A percentile compares a stretch with the other conserved stretches of the same genome.
These are phyloP conservation scores for Fusarium sarcochroum DNA, from an alignment of 2,329 filamentous ascomycete genomes.

Conservation along the genomic window DNA sequence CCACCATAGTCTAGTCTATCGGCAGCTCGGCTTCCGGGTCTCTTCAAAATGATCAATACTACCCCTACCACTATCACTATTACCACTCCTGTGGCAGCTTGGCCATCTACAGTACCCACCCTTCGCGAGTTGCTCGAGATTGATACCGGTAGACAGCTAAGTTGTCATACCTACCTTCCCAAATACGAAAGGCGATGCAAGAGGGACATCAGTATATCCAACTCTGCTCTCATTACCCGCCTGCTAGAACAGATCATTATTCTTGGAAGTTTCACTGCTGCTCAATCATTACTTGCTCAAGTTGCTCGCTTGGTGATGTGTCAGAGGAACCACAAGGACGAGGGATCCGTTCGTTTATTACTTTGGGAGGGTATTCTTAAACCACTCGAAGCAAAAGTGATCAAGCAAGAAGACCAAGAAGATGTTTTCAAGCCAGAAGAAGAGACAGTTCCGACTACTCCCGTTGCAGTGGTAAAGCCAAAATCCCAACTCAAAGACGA, in stretches of 20 bases:
- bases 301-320: slow-evolving; percentile 44
- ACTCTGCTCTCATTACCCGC: slow-evolving; percentile 3
- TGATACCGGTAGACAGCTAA: background rate
- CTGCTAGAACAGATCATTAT: slow-evolving; percentile 28
- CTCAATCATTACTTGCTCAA: slow-evolving; percentile 25
- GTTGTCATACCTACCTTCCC: slow-evolving; percentile 28
- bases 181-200: slow-evolving; percentile 6
- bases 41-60: slow-evolving; percentile 22
- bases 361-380: slow-evolving; percentile 34
- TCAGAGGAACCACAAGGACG: background rate
- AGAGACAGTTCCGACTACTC: background rate
- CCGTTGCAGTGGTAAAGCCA: background rate
- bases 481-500: slow-evolving; percentile 10
- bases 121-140: slow-evolving; percentile 25
- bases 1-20: background rate
- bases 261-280: slow-evolving; percentile 25
- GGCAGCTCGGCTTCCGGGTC: background rate
- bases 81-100: slow-evolving; percentile 2
- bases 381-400: background rate
- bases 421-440: background rate
- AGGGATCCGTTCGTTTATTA: slow-evolving; percentile 4
- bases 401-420: slow-evolving; percentile 31
- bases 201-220: slow-evolving; percentile 2
- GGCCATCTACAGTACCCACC: slow-evolving; percentile 22
- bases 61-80: background rate